Conservation (phyloP, 345 rosid genomes). For the Salix purpurea region DNA sequence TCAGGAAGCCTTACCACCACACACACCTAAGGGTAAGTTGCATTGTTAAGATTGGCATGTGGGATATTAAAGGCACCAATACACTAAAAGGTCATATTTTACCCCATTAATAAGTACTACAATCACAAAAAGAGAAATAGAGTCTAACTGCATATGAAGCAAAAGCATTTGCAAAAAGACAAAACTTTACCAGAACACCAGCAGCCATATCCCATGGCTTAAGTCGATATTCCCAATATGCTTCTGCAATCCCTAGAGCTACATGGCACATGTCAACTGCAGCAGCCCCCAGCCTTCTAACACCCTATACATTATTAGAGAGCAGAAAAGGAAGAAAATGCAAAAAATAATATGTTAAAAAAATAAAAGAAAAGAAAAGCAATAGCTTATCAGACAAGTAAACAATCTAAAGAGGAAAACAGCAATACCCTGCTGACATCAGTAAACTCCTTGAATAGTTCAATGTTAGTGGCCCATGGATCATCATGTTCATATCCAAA, state of each 20-base stretch:
- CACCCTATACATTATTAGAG: slow-evolving; percentile 47
- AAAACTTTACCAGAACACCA: slow-evolving; percentile 72
- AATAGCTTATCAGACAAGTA: not conserved
- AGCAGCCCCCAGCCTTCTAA: slow-evolving; percentile 95
- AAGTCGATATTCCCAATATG: slow-evolving; percentile 92
- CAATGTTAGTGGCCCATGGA: slow-evolving; percentile 82
- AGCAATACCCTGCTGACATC: slow-evolving; percentile 70
- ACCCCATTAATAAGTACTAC: not conserved
- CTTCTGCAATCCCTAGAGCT: slow-evolving; percentile 84
- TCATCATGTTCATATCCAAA: slow-evolving; percentile 98
- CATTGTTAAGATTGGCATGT: not conserved
- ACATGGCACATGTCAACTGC: slow-evolving; percentile 99
- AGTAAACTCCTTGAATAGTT: slow-evolving; percentile 89
- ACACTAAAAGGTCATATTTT: not conserved
- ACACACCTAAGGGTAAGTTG: not conserved
- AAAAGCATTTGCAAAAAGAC: not conserved
- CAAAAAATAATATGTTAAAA: not conserved
- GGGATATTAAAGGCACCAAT: not conserved
- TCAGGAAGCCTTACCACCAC: not conserved
- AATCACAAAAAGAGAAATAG: not conserved
- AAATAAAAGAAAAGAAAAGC: not conserved
- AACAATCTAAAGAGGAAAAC: not conserved
- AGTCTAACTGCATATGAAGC: slow-evolving; percentile 3
- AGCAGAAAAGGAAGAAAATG: not conserved
- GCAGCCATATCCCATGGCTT: slow-evolving; percentile 99